Conservation (phyloP, 2,329 filamentous ascomycete genomes). For the Claviceps citrina region DNA sequence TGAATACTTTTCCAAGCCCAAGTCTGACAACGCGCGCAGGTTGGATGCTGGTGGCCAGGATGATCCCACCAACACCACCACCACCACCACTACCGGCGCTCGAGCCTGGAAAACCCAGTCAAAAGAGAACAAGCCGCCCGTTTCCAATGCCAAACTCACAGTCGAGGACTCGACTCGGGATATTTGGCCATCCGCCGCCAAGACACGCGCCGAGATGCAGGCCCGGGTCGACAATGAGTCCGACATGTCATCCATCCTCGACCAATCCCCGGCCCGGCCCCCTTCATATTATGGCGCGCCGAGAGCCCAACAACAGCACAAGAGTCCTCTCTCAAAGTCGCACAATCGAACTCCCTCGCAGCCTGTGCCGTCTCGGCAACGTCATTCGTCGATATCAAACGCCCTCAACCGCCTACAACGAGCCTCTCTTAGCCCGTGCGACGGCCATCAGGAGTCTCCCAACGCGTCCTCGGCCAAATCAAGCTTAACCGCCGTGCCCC, state of each 20-base stretch:
- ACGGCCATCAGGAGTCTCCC: constrained; percentile 15
- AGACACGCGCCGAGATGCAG: constrained; percentile 36
- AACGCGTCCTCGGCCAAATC: constrained; percentile 25
- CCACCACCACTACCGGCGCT: constrained; percentile 17
- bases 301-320: constrained; percentile 16
- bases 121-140: constrained; percentile 32
- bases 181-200: constrained; percentile 23
- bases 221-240: constrained; percentile 37
- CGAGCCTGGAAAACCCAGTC: constrained; percentile 20
- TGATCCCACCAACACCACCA: neutral
- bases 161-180: constrained; percentile 28
- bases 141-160: constrained; percentile 17
- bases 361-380: constrained; percentile 11
- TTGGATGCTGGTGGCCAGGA: constrained; percentile 12
- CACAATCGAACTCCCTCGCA: constrained; percentile 19
- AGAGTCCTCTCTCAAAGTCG: constrained; percentile 23
- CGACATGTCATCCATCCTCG: constrained; percentile 30
- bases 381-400: constrained; percentile 18
- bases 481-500: constrained; percentile 26
- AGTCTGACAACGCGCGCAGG: constrained; percentile 14
- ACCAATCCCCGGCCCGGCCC: constrained; percentile 22
- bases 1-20: constrained; percentile 31
- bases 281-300: constrained; percentile 13
- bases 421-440: constrained; percentile 19
- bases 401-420: constrained; percentile 21